phyloP scores from a whole-genome alignment of 495 filamentous ascomycete genomes.

The Talaromyces nanjingensis region DNA sequence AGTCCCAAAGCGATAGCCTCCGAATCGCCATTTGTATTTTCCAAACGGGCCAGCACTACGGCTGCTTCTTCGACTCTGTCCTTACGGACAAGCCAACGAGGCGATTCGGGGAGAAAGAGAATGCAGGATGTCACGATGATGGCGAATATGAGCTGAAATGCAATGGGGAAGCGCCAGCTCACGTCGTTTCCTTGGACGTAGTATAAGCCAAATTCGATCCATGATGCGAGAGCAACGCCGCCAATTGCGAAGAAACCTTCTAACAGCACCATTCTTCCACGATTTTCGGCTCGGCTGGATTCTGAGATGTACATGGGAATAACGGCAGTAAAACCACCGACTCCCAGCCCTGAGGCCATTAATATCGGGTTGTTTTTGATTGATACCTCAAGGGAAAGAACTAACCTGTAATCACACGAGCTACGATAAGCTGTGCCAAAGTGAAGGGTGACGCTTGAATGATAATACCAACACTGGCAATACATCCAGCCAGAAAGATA shows the following conservation, averaged over 20 bases:
- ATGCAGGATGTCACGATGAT: constrained; percentile 46
- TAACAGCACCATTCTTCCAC: constrained; percentile 62
- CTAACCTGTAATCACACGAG: constrained; percentile 10
- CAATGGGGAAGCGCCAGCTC: constrained; percentile 61
- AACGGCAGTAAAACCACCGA: constrained; percentile 47
- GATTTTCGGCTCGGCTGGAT: constrained; percentile 52
- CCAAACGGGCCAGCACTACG: constrained; percentile 48
- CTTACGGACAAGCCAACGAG: constrained; percentile 56
- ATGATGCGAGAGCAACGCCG: constrained; percentile 50
- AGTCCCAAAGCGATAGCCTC: constrained; percentile 50
- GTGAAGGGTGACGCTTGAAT: constrained; percentile 13
- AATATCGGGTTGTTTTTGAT: background rate
- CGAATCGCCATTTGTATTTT: constrained; percentile 38
- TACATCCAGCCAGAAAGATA: constrained; percentile 10
- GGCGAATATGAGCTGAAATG: constrained; percentile 54
- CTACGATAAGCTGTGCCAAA: constrained; percentile 17
- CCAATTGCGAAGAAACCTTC: constrained; percentile 56
- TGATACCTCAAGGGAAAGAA: background rate
- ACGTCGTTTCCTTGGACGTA: constrained; percentile 45
- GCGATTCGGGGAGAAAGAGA: constrained; percentile 54
- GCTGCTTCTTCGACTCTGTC: constrained; percentile 49
- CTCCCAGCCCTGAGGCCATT: constrained; percentile 43
- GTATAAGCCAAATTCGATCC: constrained; percentile 58
- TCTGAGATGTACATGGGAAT: constrained; percentile 58
- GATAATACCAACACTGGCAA: constrained; percentile 10